These are phyloP conservation scores for Gnomoniopsis smithogilvyi DNA, from an alignment of 2,329 filamentous ascomycete species.

Conservation along the genomic window DNA sequence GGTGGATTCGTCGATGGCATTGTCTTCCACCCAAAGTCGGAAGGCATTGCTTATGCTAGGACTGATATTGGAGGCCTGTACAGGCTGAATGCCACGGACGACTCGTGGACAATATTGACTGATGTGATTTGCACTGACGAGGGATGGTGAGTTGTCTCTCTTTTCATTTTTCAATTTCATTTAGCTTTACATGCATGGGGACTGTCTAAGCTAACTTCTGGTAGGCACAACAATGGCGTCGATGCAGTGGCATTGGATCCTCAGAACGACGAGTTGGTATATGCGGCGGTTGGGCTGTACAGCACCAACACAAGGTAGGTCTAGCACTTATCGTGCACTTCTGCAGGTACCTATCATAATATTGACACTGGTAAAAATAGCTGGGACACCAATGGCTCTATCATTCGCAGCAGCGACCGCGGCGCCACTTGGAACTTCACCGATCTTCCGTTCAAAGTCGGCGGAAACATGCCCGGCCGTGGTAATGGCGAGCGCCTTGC, in stretches of 20 bases:
- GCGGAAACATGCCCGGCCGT: slow-evolving; percentile 59
- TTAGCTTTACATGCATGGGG: not conserved
- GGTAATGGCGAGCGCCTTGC: slow-evolving; percentile 56
- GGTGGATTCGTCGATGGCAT: slow-evolving; percentile 55
- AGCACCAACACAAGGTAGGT: slow-evolving; percentile 47
- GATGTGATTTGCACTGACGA: slow-evolving; percentile 41
- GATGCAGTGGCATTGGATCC: slow-evolving; percentile 56
- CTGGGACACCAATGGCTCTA: slow-evolving; percentile 49
- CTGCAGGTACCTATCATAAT: not conserved
- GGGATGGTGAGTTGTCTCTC: slow-evolving; percentile 37
- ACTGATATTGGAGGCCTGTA: slow-evolving; percentile 58
- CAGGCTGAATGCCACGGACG: slow-evolving; percentile 46
- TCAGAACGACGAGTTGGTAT: slow-evolving; percentile 47
- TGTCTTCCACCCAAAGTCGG: slow-evolving; percentile 48
- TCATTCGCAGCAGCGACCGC: slow-evolving; percentile 50
- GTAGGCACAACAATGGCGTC: slow-evolving; percentile 53
- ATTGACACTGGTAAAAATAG: slow-evolving; percentile 13
- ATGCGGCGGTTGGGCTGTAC: slow-evolving; percentile 54
- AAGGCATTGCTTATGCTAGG: slow-evolving; percentile 51
- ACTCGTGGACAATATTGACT: slow-evolving; percentile 53
- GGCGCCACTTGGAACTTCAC: slow-evolving; percentile 49
- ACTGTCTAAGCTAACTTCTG: not conserved
- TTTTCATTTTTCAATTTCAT: too few species aligned
- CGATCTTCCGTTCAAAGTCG: slow-evolving; percentile 54
- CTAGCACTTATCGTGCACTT: not conserved